These are phyloP conservation scores for Forsythia viridissima DNA, from an alignment of 257 asterid species.

Conservation along the genomic window DNA sequence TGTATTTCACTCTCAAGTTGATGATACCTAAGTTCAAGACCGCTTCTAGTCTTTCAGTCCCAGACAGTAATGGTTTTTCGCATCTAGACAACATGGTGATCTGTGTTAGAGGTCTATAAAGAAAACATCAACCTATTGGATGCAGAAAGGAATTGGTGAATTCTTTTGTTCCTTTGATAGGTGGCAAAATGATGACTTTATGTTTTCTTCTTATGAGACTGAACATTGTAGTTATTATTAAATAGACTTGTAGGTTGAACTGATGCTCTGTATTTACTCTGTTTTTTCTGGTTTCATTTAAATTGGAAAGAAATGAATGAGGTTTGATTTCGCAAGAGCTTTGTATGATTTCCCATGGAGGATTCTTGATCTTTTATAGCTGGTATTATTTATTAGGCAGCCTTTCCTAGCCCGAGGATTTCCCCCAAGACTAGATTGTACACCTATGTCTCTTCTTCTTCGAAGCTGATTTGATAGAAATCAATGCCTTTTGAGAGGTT, in stretches of 20 bases:
- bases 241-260: slow-evolving; percentile 8
- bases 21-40: slow-evolving; percentile 48
- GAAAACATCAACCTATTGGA: slow-evolving; percentile 20
- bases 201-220: slow-evolving; percentile 2
- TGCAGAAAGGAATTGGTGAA: slow-evolving; percentile 32
- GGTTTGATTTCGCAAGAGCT: not conserved
- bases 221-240: slow-evolving; percentile 7
- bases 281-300: not conserved
- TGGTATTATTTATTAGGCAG: too few species aligned
- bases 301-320: not conserved
- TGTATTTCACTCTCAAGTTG: slow-evolving; percentile 85
- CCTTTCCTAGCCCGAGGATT: too few species aligned
- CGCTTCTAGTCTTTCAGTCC: slow-evolving; percentile 1
- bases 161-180: slow-evolving; percentile 21
- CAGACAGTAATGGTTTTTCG: slow-evolving; percentile 1
- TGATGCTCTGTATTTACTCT: slow-evolving; percentile 15
- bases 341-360: not conserved
- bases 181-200: slow-evolving; percentile 7
- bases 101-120: slow-evolving; percentile 14
- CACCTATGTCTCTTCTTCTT: too few species aligned
- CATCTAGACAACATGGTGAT: not conserved
- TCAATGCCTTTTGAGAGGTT: not conserved
- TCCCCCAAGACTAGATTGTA: too few species aligned
- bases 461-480: not conserved
- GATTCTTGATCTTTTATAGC: too few species aligned